Conservation (phyloP, 192 early-diverging fungal genomes). For the Backusella liffmaniae region DNA sequence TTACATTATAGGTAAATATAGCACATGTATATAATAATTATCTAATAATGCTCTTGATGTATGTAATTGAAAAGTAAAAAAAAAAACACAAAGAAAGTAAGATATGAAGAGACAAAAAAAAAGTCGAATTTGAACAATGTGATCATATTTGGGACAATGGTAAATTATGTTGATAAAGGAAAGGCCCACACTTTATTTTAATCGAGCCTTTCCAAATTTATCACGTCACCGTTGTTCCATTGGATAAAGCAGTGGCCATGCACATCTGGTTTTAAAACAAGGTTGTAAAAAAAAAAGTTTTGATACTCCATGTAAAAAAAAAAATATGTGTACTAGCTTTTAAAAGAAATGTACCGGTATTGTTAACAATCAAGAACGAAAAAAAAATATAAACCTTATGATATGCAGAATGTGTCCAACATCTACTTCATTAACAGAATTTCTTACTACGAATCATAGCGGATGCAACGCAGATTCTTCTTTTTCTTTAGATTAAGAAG, state of each 20-base stretch:
- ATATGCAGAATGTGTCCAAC: background rate
- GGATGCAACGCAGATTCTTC: background rate
- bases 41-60: background rate
- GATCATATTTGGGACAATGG: background rate
- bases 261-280: background rate
- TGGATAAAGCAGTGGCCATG: background rate
- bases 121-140: background rate
- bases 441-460: background rate
- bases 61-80: background rate
- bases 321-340: background rate
- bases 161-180: background rate
- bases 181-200: background rate
- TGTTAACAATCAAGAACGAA: background rate
- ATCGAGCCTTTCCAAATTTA: background rate
- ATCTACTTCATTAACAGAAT: background rate
- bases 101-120: background rate
- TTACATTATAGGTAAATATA: background rate
- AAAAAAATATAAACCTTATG: background rate
- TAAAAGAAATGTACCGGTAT: background rate
- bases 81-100: background rate
- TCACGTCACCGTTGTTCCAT: background rate
- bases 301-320: background rate
- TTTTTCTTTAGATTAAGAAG: background rate
- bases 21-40: background rate
- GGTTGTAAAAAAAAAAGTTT: background rate